Base-by-base conservation (phyloP, 805 yeast genomes). In the Cyberlindnera samutprakarnensis region DNA sequence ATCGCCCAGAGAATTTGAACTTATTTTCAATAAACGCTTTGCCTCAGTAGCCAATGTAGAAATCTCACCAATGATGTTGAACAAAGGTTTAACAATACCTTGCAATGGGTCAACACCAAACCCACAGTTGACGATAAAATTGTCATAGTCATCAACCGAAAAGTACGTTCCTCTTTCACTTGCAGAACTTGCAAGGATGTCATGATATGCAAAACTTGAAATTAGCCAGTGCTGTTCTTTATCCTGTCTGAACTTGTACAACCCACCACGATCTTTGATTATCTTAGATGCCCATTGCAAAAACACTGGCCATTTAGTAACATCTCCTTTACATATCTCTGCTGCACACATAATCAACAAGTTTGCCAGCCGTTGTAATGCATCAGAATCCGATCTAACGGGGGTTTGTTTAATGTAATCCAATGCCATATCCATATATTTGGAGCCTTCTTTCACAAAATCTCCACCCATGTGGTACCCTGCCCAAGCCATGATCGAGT, bases 241-340 rank as follows among this genome's bases (percentile, higher is more conserved):
- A 46, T 70, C 67, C 19, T 59, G 62, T 43, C 67, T 68, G 53
- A 75, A 66, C 25, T 54, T 57, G 26, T 55, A 50, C 14, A 79
- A 54, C 0, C 90, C 90, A 11, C 88, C 90, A 38, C 75, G 67
- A 32, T 62, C 53, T 34, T 64, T 60, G 23, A 84, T 69, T 18
- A 83, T 57, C 35, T 70, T 69, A 27, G 84, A 77, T 2, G 87
- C 86, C 66, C 75, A 68, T 25, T 67, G 66, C 35, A 84, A 59
- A 45, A 78, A 72, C 18, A 70, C 63, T 3, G 79, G 70, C 94
- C 94, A 84, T 47, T 76, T 72, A 23, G 66, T 66, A 22, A 81
- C 85, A 52, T 84, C 94, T 7, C 94, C 94, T 41, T 75, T 70
- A 56, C 90, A 83, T 32, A 84, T 80, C 48, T 82, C 87, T 1